phyloP scores from a whole-genome alignment of 176 grass and related monocot species.

The Carex myosuroides region DNA sequence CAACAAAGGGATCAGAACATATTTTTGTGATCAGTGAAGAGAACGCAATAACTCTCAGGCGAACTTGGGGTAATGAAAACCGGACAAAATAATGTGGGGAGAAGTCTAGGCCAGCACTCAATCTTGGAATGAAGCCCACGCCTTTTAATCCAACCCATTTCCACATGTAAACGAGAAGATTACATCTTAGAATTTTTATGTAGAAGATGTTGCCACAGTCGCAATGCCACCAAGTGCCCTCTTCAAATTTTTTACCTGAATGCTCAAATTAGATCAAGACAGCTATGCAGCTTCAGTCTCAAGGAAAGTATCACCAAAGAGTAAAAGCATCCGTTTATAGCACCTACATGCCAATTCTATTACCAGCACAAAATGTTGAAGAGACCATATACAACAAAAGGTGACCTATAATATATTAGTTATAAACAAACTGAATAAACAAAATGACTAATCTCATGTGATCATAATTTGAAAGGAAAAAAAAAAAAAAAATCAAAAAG shows the following conservation, averaged over 20 bases:
- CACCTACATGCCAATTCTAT: too few relatives aligned
- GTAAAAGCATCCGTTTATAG: too few relatives aligned
- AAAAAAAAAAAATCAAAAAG: too few relatives aligned
- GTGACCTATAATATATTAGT: too few relatives aligned
- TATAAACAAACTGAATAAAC: too few relatives aligned
- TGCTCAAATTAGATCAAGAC: conserved; percentile 4
- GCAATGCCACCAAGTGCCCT: conserved; percentile 48
- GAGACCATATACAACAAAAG: too few relatives aligned
- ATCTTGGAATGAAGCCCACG: conserved; percentile 61
- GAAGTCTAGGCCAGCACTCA: conserved; percentile 79
- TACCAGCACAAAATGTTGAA: too few relatives aligned
- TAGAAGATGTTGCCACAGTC: conserved; percentile 65
- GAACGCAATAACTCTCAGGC: conserved; percentile 28
- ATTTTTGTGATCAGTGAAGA: conserved; percentile 42
- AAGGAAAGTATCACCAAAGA: too few relatives aligned
- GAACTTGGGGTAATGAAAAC: conserved; percentile 2
- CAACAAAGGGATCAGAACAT: conserved; percentile 34
- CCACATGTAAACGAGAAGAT: conserved; percentile 38
- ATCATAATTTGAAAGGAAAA: too few relatives aligned
- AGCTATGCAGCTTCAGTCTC: too few relatives aligned
- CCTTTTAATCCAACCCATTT: conserved; percentile 60
- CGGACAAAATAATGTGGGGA: conserved; percentile 40
- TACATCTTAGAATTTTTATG: conserved; percentile 14
- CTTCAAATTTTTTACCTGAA: conserved; percentile 32
- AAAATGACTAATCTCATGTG: too few relatives aligned